phyloP scores from a whole-genome alignment of 1,284 basidiomycete genomes.

The Athelia psychrophila region DNA sequence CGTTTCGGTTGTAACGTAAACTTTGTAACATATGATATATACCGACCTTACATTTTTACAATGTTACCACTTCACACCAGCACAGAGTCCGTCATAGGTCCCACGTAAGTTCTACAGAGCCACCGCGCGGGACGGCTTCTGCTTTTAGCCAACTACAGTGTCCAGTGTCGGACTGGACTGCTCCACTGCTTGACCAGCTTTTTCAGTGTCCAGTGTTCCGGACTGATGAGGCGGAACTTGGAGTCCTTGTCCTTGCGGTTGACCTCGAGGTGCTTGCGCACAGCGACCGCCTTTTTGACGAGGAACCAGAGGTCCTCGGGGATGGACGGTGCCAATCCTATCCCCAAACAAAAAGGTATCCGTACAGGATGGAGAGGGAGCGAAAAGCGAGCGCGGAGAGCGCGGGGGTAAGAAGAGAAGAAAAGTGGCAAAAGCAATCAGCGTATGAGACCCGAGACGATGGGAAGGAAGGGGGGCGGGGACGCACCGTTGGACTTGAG shows the following conservation, averaged over 20 bases:
- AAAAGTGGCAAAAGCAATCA: slow-evolving; percentile 12
- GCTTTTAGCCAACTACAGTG: too few relatives aligned
- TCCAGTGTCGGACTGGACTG: too few relatives aligned
- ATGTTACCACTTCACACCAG: too few relatives aligned
- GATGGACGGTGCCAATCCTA: slow-evolving; percentile 95
- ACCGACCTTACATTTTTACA: too few relatives aligned
- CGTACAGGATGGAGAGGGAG: slow-evolving; percentile 22
- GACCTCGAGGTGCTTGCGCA: slow-evolving; percentile 97
- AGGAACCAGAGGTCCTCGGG: slow-evolving; percentile 99
- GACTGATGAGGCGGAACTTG: slow-evolving; percentile 97
- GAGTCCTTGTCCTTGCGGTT: slow-evolving; percentile 99
- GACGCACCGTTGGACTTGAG: slow-evolving; percentile 89
- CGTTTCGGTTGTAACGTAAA: too few relatives aligned
- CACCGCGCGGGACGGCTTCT: too few relatives aligned
- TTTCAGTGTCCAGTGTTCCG: too few relatives aligned
- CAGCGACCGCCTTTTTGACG: slow-evolving; percentile 99
- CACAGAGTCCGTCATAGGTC: too few relatives aligned
- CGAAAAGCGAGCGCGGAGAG: slow-evolving; percentile 14
- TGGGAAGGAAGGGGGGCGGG: slow-evolving; percentile 4
- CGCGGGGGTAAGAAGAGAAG: slow-evolving; percentile 10
- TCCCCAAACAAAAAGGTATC: slow-evolving; percentile 52
- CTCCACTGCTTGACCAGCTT: too few relatives aligned
- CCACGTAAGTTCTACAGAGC: too few relatives aligned
- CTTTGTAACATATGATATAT: too few relatives aligned
- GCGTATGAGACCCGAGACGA: slow-evolving; percentile 24